Percentiles rank a stretch among this genome's conserved stretches.
phyloP scores from a whole-genome alignment of 768 basidiomycete genomes.

The Gymnopilus dilepis region DNA sequence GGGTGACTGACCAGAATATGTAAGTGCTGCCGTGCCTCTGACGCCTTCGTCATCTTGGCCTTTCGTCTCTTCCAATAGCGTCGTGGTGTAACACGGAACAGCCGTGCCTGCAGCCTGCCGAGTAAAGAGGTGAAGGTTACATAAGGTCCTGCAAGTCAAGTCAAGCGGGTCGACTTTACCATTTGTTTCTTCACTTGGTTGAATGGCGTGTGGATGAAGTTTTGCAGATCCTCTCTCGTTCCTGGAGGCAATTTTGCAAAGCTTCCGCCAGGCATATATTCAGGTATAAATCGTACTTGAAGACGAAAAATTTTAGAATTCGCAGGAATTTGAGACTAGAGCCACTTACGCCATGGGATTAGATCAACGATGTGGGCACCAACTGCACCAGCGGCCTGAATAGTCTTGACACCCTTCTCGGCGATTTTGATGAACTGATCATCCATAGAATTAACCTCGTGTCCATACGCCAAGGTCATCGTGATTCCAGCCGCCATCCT shows the following conservation, averaged over 20 bases:
- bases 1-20: background rate
- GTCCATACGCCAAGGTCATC: background rate
- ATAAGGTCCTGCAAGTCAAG: too few relatives aligned
- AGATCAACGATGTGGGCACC: background rate
- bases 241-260: background rate
- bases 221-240: background rate
- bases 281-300: background rate
- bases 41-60: background rate
- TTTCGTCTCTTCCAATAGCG: background rate
- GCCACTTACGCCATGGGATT: background rate
- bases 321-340: background rate
- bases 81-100: background rate
- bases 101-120: background rate
- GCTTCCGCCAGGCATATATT: background rate
- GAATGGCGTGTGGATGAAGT: background rate
- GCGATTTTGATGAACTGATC: background rate
- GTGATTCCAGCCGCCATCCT: background rate
- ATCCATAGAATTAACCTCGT: background rate
- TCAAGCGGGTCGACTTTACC: background rate
- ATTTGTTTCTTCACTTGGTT: background rate
- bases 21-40: background rate
- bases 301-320: background rate
- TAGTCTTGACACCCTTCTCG: background rate
- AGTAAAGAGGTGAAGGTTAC: background rate
- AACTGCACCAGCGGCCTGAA: background rate